Evolutionary conservation across 345 rosid species (phyloP).

Genomic region (Pseudoturritis turrita): DNA sequence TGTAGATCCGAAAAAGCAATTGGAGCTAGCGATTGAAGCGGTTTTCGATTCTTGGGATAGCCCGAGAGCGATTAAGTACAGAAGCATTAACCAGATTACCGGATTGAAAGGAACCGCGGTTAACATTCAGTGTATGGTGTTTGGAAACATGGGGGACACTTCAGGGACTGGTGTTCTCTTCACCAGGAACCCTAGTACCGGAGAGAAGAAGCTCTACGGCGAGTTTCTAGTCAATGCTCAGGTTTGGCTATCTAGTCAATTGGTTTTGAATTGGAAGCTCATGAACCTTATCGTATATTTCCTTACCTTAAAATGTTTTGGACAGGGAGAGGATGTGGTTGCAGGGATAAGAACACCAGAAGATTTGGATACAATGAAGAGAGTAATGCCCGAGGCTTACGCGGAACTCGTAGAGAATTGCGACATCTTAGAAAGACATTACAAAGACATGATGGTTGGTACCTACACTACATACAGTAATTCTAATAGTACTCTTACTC

Average conservation of each 20-base stretch:
- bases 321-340: slow-evolving; percentile 93
- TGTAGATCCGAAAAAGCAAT: slow-evolving; percentile 73
- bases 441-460: slow-evolving; percentile 93
- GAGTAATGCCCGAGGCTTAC: slow-evolving; percentile 74
- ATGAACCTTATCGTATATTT: not conserved
- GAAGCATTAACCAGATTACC: slow-evolving; percentile 83
- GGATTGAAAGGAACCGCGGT: slow-evolving; percentile 93
- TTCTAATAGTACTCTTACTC: not conserved
- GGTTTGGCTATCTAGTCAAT: slow-evolving; percentile 34
- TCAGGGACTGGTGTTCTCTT: slow-evolving; percentile 95
- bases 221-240: slow-evolving; percentile 94
- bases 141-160: slow-evolving; percentile 92
- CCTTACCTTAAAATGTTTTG: not conserved
- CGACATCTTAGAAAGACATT: slow-evolving; percentile 73
- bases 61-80: slow-evolving; percentile 71
- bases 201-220: slow-evolving; percentile 85
- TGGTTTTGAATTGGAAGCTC: not conserved
- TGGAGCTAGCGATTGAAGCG: slow-evolving; percentile 62
- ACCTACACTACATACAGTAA: not conserved
- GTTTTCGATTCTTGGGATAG: slow-evolving; percentile 97
- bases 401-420: slow-evolving; percentile 86
- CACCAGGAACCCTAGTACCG: slow-evolving; percentile 93
- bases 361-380: slow-evolving; percentile 72
- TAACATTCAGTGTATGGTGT: slow-evolving; percentile 91
- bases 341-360: slow-evolving; percentile 96